These are phyloP conservation scores for Arthrobotrys megalospora DNA, from an alignment of 2,329 filamentous ascomycete species.

Conservation along the genomic window DNA sequence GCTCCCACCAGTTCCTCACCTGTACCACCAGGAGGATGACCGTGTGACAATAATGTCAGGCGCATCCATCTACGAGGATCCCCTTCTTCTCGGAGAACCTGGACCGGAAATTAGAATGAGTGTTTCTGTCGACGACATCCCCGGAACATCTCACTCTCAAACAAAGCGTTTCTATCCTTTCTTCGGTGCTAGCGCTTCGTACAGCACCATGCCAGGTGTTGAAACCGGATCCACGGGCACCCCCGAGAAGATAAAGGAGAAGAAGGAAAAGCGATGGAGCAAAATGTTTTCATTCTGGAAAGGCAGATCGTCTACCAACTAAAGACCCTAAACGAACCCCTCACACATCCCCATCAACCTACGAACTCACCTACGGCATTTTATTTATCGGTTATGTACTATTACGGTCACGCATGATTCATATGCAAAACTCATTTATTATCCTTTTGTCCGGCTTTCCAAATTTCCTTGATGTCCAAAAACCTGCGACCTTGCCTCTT, in stretches of 20 bases:
- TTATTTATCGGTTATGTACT: conserved; percentile 59
- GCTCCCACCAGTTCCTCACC: conserved; percentile 43
- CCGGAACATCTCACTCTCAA: conserved; percentile 60
- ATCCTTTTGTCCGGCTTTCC: conserved; percentile 28
- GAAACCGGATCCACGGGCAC: conserved; percentile 52
- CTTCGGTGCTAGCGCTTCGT: conserved; percentile 64
- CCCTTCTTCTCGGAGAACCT: conserved; percentile 64
- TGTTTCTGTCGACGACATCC: conserved; percentile 64
- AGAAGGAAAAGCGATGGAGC: conserved; percentile 64
- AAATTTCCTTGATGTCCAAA: conserved; percentile 51
- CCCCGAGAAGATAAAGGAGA: conserved; percentile 62
- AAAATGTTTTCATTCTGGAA: conserved; percentile 64
- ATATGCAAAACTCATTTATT: conserved; percentile 34
- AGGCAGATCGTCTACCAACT: conserved; percentile 61
- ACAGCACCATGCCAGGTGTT: conserved; percentile 62
- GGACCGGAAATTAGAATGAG: conserved; percentile 65
- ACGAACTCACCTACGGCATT: conserved; percentile 54
- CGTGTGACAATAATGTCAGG: conserved; percentile 59
- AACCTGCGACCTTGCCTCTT: conserved; percentile 19
- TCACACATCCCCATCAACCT: conserved; percentile 4
- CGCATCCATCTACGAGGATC: conserved; percentile 61
- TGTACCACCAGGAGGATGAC: conserved; percentile 53
- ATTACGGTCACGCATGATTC: conserved; percentile 60
- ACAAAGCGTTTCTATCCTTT: conserved; percentile 63
- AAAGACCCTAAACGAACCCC: conserved; percentile 20